These are phyloP conservation scores for Backusella circina DNA, from an alignment of 192 early-diverging fungal species.

Conservation along the genomic window DNA sequence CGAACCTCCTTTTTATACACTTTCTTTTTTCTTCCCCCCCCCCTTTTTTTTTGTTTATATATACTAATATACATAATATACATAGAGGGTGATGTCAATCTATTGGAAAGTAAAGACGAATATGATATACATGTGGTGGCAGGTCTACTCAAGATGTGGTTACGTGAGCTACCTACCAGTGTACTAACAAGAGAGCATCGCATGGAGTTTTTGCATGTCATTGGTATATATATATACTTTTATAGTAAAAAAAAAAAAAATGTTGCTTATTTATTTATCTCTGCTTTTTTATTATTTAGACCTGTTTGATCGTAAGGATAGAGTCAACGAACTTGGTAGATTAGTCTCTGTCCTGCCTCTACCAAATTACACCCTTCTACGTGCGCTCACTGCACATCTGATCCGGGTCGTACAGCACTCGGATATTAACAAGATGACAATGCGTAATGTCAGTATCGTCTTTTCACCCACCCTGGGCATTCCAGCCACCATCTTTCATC, in stretches of 20 bases:
- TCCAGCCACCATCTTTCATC: constrained; percentile 85
- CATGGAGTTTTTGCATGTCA: constrained; percentile 78
- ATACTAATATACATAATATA: too few species aligned
- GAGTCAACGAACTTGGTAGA: constrained; percentile 78
- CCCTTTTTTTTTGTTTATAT: neutral
- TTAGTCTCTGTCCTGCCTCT: constrained; percentile 78
- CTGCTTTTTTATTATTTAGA: constrained; percentile 43
- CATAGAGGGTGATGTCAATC: constrained; percentile 70
- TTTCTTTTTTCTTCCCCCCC: neutral
- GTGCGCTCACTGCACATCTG: constrained; percentile 86
- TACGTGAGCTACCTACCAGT: constrained; percentile 85
- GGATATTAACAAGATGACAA: constrained; percentile 92
- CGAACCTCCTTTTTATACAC: neutral
- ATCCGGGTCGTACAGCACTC: constrained; percentile 84
- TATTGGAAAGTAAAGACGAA: constrained; percentile 57
- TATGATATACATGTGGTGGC: constrained; percentile 93
- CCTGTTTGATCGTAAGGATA: constrained; percentile 71
- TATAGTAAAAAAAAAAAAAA: neutral
- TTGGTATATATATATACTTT: constrained; percentile 37
- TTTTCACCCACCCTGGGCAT: constrained; percentile 94
- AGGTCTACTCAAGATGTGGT: constrained; percentile 88
- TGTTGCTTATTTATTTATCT: neutral
- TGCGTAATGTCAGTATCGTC: constrained; percentile 94
- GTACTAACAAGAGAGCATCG: constrained; percentile 84
- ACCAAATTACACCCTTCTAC: constrained; percentile 87